Percentiles rank a stretch among this genome's conserved stretches.
phyloP scores from a whole-genome alignment of 2,329 filamentous ascomycete species.

The Drechslerella dactyloides region DNA sequence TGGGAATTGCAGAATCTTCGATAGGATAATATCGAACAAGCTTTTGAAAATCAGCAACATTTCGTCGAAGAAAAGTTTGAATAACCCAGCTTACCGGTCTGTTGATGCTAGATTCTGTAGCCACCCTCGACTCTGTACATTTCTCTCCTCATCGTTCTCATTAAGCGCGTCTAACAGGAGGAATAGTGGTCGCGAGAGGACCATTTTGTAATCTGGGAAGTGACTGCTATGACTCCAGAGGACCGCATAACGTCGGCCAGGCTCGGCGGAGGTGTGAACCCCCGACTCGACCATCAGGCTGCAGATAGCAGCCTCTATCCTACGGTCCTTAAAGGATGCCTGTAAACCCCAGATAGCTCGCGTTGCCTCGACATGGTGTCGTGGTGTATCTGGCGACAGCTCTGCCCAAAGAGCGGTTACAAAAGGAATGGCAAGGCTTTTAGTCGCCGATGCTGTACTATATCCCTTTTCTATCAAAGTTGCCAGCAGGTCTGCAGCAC shows the following conservation, averaged over 20 bases:
- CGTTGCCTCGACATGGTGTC: slow-evolving; percentile 93
- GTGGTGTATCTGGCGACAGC: slow-evolving; percentile 80
- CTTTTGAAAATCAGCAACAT: slow-evolving; percentile 57
- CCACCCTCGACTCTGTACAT: slow-evolving; percentile 80
- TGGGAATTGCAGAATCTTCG: slow-evolving; percentile 65
- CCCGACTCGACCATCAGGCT: slow-evolving; percentile 69
- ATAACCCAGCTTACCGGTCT: slow-evolving; percentile 54
- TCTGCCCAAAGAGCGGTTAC: slow-evolving; percentile 78
- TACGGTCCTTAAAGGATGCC: slow-evolving; percentile 70
- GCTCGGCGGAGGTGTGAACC: slow-evolving; percentile 65
- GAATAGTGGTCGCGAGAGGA: slow-evolving; percentile 81
- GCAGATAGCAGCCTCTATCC: slow-evolving; percentile 80
- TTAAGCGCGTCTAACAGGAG: slow-evolving; percentile 78
- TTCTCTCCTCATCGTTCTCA: slow-evolving; percentile 74
- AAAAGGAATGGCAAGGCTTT: slow-evolving; percentile 70
- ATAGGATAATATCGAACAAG: slow-evolving; percentile 68
- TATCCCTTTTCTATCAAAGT: slow-evolving; percentile 55
- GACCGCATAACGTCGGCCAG: slow-evolving; percentile 73
- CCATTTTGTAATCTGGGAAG: slow-evolving; percentile 65
- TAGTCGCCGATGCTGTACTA: slow-evolving; percentile 61
- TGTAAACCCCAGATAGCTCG: slow-evolving; percentile 86
- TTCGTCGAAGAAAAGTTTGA: slow-evolving; percentile 35
- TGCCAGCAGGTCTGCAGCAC: slow-evolving; percentile 53
- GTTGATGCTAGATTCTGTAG: slow-evolving; percentile 69
- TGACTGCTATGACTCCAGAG: slow-evolving; percentile 78